Conservation (phyloP, 169 alveolate species). For the Eimeria mitis region DNA sequence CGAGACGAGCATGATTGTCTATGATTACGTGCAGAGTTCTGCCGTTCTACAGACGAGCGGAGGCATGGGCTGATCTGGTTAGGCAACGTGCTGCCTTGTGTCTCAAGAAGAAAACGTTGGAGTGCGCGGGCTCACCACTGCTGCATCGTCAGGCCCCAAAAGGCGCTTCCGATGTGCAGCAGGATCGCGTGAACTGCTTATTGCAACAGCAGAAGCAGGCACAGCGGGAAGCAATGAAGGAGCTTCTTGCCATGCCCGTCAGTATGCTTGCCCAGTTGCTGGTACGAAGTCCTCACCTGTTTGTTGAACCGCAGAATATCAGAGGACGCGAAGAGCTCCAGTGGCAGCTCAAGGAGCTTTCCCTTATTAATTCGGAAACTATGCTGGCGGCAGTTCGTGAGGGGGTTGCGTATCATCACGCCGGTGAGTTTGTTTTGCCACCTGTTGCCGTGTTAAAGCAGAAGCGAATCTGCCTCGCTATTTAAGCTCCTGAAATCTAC, state of each 20-base stretch:
- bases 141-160: slow-evolving; percentile 1
- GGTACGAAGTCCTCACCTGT: slow-evolving; percentile 56
- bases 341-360: slow-evolving; percentile 52
- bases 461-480: neutral
- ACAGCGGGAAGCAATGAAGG: slow-evolving; percentile 28
- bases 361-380: slow-evolving; percentile 8
- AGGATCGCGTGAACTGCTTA: neutral
- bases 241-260: slow-evolving; percentile 66
- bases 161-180: neutral
- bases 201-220: slow-evolving; percentile 58
- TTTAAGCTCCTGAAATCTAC: neutral
- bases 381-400: slow-evolving; percentile 70
- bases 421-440: slow-evolving; percentile 48
- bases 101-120: neutral
- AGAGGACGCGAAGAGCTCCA: slow-evolving; percentile 64
- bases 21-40: slow-evolving; percentile 17
- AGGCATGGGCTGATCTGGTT: slow-evolving; percentile 67
- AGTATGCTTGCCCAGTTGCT: slow-evolving; percentile 60
- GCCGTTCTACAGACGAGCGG: slow-evolving; percentile 70
- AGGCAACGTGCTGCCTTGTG: slow-evolving; percentile 24
- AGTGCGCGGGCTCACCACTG: neutral
- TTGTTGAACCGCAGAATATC: slow-evolving; percentile 17
- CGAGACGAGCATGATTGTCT: neutral
- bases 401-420: slow-evolving; percentile 91
- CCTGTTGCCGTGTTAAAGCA: neutral